Evolutionary conservation across 345 rosid species (phyloP).

Genomic region (Gynandropsis gynandra): DNA sequence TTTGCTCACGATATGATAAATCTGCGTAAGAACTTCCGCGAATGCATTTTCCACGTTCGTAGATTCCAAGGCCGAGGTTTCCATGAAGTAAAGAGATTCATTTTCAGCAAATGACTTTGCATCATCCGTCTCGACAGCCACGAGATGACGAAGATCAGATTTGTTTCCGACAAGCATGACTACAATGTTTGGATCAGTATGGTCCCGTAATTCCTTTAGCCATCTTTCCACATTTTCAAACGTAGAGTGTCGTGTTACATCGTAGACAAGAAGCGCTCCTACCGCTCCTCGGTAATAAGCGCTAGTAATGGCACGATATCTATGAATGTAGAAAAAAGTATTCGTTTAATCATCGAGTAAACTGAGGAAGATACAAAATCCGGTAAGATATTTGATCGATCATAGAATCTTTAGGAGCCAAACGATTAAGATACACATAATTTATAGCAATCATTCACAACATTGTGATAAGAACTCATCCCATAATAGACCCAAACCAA

Average conservation of each 20-base stretch:
- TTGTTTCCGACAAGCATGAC: constrained; percentile 90
- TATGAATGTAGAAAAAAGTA: constrained; percentile 5
- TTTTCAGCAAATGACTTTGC: constrained; percentile 75
- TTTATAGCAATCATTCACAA: no score
- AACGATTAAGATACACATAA: no score
- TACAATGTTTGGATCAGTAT: constrained; percentile 86
- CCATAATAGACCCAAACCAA: no score
- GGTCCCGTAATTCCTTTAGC: constrained; percentile 88
- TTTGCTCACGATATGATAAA: constrained; percentile 73
- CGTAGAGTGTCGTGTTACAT: constrained; percentile 82
- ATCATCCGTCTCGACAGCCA: constrained; percentile 77
- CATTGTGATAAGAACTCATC: no score
- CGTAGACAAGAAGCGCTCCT: constrained; percentile 83
- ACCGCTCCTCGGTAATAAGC: constrained; percentile 95
- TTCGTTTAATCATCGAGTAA: no score
- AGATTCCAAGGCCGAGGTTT: constrained; percentile 83
- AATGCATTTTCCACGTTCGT: constrained; percentile 87
- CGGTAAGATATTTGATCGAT: no score
- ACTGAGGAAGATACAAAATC: no score
- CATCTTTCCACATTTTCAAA: constrained; percentile 88
- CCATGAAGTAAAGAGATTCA: constrained; percentile 88
- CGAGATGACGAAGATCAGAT: constrained; percentile 90
- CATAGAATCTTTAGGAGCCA: no score
- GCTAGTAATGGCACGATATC: constrained; percentile 95
- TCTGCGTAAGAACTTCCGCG: constrained; percentile 83